Base-by-base conservation (phyloP, 2,329 filamentous ascomycete species). In the Tricladium varicosporioides region DNA sequence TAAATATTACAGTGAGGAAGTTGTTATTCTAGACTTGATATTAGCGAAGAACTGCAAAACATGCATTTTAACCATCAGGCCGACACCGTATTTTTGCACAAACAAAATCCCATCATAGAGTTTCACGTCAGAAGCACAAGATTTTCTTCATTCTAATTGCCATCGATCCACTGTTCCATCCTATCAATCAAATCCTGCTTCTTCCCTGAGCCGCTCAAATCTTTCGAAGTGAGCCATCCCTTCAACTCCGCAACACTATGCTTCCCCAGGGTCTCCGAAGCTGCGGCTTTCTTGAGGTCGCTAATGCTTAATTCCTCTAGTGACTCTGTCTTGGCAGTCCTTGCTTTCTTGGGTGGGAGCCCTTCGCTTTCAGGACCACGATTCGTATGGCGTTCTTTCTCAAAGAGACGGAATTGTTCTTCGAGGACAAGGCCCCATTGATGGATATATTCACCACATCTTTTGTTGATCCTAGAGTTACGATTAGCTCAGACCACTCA, bases 361-460 rank as follows among this genome's bases (percentile, higher is more conserved):
- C 55, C 59, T 9, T 78, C 77, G 8, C 78, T 79, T 0, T 74
- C 72, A 5, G 15, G 43, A 54, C 82, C 80, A 16, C 80, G 77
- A 69, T 86, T 86, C 14, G 60, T 22, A 15, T 48, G 57, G 27
- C 44, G 44, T 11, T 58, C 45, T 43, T 60, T 57, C 40, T 60
- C 45, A 14, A 46, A 61, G 19, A 27, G 18, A 14, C 22, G 44
- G 32, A 27, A 40, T 27, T 64, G 83, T 8, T 80, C 74, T 31
- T 88, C 82, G 5, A 97, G 78, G 10, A 81, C 79, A 36, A 83
- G 77, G 3, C 89, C 86, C 86, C 92, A 96, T 33, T 90, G 85
- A 47, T 87, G 78, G 9, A 96, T 81, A 67, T 91, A 90, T 1
- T 84, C 82, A 0, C 92, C 92, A 1, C 89, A 88, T 31, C 93